phyloP scores from a whole-genome alignment of 352 stramenopile genomes.

The Globisporangium orthogonon region DNA sequence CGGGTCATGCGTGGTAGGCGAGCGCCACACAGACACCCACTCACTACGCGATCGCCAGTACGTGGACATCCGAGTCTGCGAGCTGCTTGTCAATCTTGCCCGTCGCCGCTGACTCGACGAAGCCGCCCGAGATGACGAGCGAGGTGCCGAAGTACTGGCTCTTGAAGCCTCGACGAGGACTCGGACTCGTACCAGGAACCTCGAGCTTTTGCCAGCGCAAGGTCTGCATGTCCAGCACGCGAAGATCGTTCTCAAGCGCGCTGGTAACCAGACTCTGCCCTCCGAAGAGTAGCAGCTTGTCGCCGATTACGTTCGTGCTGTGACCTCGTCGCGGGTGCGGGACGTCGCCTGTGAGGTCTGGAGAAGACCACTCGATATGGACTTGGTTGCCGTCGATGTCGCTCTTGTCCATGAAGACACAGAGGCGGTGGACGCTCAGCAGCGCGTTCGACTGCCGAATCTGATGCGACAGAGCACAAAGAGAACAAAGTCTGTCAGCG shows the following conservation, averaged over 20 bases:
- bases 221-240: constrained; percentile 26
- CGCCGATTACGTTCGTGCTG: constrained; percentile 46
- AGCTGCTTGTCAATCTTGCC: constrained; percentile 49
- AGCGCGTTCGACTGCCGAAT: constrained; percentile 62
- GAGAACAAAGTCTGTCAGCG: neutral
- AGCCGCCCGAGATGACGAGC: constrained; percentile 67
- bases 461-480: constrained; percentile 14
- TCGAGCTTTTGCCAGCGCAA: constrained; percentile 29
- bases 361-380: constrained; percentile 30
- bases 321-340: constrained; percentile 49
- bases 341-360: constrained; percentile 25
- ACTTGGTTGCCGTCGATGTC: constrained; percentile 1
- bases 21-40: neutral
- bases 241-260: constrained; percentile 43
- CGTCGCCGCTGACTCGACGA: constrained; percentile 32
- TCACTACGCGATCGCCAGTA: constrained; percentile 19
- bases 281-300: constrained; percentile 56
- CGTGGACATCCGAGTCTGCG: constrained; percentile 52
- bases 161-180: constrained; percentile 69
- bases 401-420: constrained; percentile 2
- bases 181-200: constrained; percentile 30
- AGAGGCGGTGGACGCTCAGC: constrained; percentile 37
- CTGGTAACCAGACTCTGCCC: constrained; percentile 44
- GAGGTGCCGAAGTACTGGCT: constrained; percentile 73
- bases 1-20: neutral